Evolutionary conservation across 2,329 filamentous ascomycete genomes (phyloP).

Genomic region (Cadophora sp.): DNA sequence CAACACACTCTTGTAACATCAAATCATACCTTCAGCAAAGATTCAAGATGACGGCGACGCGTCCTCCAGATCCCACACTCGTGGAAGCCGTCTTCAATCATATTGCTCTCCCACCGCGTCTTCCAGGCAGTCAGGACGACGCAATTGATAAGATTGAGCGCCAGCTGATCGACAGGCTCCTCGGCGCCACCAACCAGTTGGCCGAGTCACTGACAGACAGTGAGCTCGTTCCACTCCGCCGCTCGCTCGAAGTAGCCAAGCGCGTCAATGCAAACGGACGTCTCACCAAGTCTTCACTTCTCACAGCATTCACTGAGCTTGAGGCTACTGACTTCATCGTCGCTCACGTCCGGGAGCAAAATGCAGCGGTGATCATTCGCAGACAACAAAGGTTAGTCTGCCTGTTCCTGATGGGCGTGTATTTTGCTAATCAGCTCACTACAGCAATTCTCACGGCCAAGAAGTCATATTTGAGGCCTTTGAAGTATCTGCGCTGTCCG

Average conservation of each 20-base stretch:
- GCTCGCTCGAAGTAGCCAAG: conserved; percentile 24
- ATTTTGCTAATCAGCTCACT: no score
- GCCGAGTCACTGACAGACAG: background rate
- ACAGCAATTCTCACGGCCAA: conserved; percentile 31
- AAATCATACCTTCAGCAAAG: background rate
- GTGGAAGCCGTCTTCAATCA: conserved; percentile 35
- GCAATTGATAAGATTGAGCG: conserved; percentile 21
- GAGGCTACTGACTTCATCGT: conserved; percentile 47
- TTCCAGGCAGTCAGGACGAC: conserved; percentile 33
- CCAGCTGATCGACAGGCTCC: conserved; percentile 20
- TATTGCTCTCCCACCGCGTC: conserved; percentile 30
- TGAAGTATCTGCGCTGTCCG: conserved; percentile 61
- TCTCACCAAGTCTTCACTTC: conserved; percentile 37
- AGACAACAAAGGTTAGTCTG: conserved; percentile 42
- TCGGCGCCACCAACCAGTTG: conserved; percentile 20
- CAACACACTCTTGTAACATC: background rate
- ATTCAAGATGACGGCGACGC: background rate
- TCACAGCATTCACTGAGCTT: conserved; percentile 42
- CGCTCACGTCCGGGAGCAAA: conserved; percentile 55
- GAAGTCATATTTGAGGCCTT: conserved; percentile 63
- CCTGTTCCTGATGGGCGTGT: no score
- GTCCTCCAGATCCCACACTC: background rate
- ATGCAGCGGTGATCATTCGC: conserved; percentile 54
- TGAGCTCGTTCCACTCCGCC: conserved; percentile 22
- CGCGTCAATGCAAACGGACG: conserved; percentile 26